Evolutionary conservation across 306 rosid genomes (phyloP), one percentile per base, ranked within the genome.

Genomic region (Parietaria judaica): DNA sequence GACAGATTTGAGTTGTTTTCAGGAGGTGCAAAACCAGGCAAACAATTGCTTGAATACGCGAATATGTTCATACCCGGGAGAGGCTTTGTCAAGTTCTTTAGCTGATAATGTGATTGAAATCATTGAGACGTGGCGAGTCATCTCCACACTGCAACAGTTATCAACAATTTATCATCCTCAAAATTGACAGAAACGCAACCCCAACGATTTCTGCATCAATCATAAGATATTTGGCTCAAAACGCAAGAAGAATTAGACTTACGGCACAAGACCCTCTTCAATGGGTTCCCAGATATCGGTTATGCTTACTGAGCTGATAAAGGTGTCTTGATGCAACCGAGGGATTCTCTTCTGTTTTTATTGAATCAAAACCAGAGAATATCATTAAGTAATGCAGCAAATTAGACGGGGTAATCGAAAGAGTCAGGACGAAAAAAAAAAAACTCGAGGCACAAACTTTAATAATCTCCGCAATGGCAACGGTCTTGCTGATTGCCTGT

Each of bases 191-290:
- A 45, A n/a, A 49, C 12, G 31, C 14, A 8, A 38, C 56, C 11
- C 11, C 36, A 38, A 82, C 56, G 7, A 51, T 34, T 46, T n/a
- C 23, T 15, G 8, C 35, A 79, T 50, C 31, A 23, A 23, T 23
- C 2, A 23, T 23, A 23, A 23, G 31, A 23, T 23, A 23, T 23
- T 23, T 23, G 31, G 31, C 45, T 5, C 45, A 41, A 41, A 41
- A 5, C 9, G 45, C 9, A 5, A 41, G 45, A 5, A 41, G 45
- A 41, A 41, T 36, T 56, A 58, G 54, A 82, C 98, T 79, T 82
- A 92, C 96, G 98, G 95, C 36, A 78, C 85, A 72, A 92, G 98
- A 76, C 98, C 98, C 81, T 92, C 98, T 76, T 92, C 98, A 73
- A 92, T 86, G 48, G 98, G 98, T 78, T 92, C 98, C 95, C 92